Conservation (phyloP, 2,329 filamentous ascomycete genomes). For the Cadophora sp. region DNA sequence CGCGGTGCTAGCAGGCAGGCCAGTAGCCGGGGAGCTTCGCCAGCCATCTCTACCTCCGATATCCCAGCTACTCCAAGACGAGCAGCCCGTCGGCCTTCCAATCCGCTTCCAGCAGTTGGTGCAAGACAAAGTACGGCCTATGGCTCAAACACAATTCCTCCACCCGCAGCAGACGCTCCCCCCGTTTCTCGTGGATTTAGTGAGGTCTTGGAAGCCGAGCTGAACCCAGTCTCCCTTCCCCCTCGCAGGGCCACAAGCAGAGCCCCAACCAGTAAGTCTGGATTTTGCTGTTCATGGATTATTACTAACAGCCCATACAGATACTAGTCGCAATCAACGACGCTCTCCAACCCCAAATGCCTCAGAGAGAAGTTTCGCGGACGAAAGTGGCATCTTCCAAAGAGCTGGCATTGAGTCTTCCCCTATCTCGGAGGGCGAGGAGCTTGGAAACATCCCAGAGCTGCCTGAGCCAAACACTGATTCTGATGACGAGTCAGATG, state of each 20-base stretch:
- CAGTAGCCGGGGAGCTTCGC: constrained; percentile 33
- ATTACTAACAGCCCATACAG: constrained; percentile 16
- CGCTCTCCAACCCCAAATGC: constrained; percentile 6
- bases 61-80: constrained; percentile 32
- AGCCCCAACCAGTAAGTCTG: constrained; percentile 23
- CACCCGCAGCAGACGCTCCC: constrained; percentile 27
- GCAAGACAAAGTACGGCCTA: constrained; percentile 39
- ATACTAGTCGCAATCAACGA: constrained; percentile 3
- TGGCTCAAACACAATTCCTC: constrained; percentile 38
- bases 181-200: constrained; percentile 29
- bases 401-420: constrained; percentile 45
- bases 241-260: neutral
- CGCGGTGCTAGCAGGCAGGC: constrained; percentile 38
- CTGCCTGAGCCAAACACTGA: constrained; percentile 20
- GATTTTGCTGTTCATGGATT: neutral
- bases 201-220: constrained; percentile 31
- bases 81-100: constrained; percentile 25
- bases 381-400: constrained; percentile 48
- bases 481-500: constrained; percentile 7
- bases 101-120: constrained; percentile 34
- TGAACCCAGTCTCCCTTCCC: constrained; percentile 30
- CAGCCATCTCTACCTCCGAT: constrained; percentile 30
- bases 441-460: constrained; percentile 29
- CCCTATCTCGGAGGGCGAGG: constrained; percentile 25
- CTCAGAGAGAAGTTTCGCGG: constrained; percentile 44